Base-by-base conservation (phyloP, 2,329 filamentous ascomycete genomes). In the Colletotrichum sp. region DNA sequence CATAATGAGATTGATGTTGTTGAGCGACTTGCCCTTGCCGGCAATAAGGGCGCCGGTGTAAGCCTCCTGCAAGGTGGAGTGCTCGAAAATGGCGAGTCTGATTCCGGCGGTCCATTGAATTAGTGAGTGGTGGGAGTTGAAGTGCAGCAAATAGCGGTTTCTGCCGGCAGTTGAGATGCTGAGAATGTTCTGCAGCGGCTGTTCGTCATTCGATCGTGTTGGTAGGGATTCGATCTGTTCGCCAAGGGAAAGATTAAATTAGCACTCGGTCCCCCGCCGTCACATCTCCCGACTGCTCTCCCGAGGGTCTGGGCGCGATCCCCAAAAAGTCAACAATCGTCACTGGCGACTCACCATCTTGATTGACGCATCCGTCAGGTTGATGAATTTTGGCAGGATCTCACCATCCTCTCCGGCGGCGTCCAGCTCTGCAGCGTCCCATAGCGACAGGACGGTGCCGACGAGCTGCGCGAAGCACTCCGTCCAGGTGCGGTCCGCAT, bases 391-490 rank as follows among this genome's bases (percentile, higher is more conserved):
- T 36, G 96, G 95, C 57, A 96, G 88, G 64, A 98, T 95, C 82
- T 98, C 95, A 78, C 93, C 94, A 81, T 97, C 92, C 80, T 95
- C 93, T 44, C 95, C 95, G 15, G 95, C 96, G 52, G 92, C 93
- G 86, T 99, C 97, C 75, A 99, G 90, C 83, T 97, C 96, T 78
- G 95, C 93, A 28, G 96, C 96, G 85, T 99, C 96, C 97, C 97
- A 99, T 66, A 99, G 88, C 8, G 97, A 98, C 73, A 99, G 87
- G 18, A 99, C 95, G 2, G 97, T 99, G 79, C 97, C 97, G 21
- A 98, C 95, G 18, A 99, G 92, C 84, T 99, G 97, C 59, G 96
- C 96, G 86, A 99, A 99, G 85, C 95, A 98, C 88, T 99, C 97
- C 49, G 94, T 94, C 97, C 97, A 99, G 78, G 93, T 95, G 80